Conservation (phyloP, 805 yeast genomes). For the Martiniozyma abietophila region DNA sequence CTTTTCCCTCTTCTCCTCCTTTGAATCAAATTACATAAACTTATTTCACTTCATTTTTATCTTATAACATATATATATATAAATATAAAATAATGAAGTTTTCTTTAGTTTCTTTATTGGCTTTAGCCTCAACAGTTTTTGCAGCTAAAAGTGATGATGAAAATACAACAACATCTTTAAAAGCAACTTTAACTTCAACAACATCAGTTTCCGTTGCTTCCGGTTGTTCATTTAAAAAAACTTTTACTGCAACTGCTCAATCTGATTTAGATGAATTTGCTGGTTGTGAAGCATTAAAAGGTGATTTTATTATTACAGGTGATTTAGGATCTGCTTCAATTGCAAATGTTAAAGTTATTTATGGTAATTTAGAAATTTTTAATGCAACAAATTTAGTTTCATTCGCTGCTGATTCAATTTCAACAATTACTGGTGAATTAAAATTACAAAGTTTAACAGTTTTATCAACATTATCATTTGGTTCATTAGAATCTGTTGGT, state of each 20-base stretch:
- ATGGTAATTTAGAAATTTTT: constrained; percentile 62
- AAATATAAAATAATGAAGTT: too few relatives aligned
- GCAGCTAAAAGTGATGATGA: constrained; percentile 23
- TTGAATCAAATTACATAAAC: too few relatives aligned
- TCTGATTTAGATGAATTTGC: constrained; percentile 65
- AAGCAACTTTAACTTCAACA: constrained; percentile 48
- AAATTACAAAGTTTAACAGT: constrained; percentile 54
- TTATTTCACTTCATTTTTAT: too few relatives aligned
- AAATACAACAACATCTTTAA: constrained; percentile 31
- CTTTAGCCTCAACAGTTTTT: constrained; percentile 27
- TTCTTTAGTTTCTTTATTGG: constrained; percentile 35
- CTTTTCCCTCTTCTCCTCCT: too few relatives aligned
- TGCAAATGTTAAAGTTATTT: constrained; percentile 65
- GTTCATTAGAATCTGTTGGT: constrained; percentile 74
- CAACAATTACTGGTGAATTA: constrained; percentile 65
- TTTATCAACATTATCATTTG: constrained; percentile 61
- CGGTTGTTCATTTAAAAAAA: constrained; percentile 54
- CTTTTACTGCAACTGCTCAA: constrained; percentile 70
- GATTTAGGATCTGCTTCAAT: constrained; percentile 54
- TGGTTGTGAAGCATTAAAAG: constrained; percentile 71
- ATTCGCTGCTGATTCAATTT: constrained; percentile 72
- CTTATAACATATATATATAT: too few relatives aligned
- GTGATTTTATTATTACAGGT: constrained; percentile 68
- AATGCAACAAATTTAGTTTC: constrained; percentile 56
- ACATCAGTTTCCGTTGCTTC: constrained; percentile 40